Evolutionary conservation across 78 protist species (phyloP), one percentile per base, ranked within the genome.

Genomic region (Reticulomyxa filosa): DNA sequence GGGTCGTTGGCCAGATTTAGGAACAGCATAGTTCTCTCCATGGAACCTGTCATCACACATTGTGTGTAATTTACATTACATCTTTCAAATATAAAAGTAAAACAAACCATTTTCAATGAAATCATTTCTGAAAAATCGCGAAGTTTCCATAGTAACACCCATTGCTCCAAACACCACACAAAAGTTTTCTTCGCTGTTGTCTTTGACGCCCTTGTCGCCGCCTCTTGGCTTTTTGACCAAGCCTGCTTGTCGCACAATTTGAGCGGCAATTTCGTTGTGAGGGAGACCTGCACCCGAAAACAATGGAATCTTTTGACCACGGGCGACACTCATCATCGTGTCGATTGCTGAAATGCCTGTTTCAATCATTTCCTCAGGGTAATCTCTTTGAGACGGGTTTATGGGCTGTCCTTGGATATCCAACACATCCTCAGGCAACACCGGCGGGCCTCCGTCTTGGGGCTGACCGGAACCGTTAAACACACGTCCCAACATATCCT

Each of bases 291-390:
- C 88, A 32, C 92, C 99, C 10, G 98, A 87, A 96, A 96, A 96
- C 61, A 96, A 76, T 25, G 99, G 99, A 59, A 96, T 96, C 95
- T 96, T 96, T 78, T 96, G 99, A 25, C 99, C 99, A 33, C 99
- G 82, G 65, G 99, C 98, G 23, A 96, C 83, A 11, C 91, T 81
- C 83, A 81, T 93, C 99, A 94, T 94, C 38, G 81, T 69, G 62
- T 96, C 99, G 50, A 96, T 94, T 36, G 98, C 81, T 17, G 93
- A 83, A 68, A 96, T 93, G 57, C 99, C 99, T 7, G 99, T 96
- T 83, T 94, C 97, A 70, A 96, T 96, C 98, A 94, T 96, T 65
- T 96, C 96, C 86, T 87, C 74, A 61, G 99, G 99, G 82, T 94
- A 96, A 26, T 72, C 80, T 26, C 99, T 82, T 29, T 59, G 35